These are phyloP conservation scores for Gastroboletus turbinatus DNA, from an alignment of 1,284 basidiomycete genomes.

Conservation along the genomic window DNA sequence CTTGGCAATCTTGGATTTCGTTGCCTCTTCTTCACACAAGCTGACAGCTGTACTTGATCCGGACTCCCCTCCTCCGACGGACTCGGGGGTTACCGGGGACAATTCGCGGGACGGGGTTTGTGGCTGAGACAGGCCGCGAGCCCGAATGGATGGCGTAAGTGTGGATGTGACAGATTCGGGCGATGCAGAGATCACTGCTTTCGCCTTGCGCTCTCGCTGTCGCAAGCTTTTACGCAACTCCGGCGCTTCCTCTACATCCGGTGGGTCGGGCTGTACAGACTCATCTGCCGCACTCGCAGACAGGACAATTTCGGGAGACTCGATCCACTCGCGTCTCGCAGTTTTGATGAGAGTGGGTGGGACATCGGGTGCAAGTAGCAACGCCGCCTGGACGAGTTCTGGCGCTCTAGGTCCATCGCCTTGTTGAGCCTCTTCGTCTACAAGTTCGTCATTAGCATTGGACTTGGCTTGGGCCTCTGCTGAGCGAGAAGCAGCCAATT, in stretches of 20 bases:
- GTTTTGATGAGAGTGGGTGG: constrained; percentile 6
- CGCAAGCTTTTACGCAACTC: constrained; percentile 32
- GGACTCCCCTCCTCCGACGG: constrained; percentile 29
- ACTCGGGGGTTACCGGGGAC: constrained; percentile 28
- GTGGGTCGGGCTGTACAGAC: constrained; percentile 14
- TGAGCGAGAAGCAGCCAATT: constrained; percentile 15
- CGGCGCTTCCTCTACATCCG: constrained; percentile 23
- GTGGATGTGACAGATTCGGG: constrained; percentile 32
- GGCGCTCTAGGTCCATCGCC: background rate
- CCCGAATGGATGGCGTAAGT: constrained; percentile 29
- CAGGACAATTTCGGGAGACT: constrained; percentile 14
- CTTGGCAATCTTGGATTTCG: constrained; percentile 21
- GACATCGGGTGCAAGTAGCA: constrained; percentile 24
- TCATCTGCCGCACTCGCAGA: constrained; percentile 8
- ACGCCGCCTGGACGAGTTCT: background rate
- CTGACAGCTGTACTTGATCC: constrained; percentile 36
- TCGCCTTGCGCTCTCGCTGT: constrained; percentile 29
- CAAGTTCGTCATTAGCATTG: background rate
- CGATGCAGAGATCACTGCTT: constrained; percentile 16
- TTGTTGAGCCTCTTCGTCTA: constrained; percentile 4
- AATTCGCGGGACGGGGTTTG: constrained; percentile 22
- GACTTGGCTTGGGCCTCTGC: constrained; percentile 6
- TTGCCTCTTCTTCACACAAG: constrained; percentile 29
- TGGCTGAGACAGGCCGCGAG: constrained; percentile 25
- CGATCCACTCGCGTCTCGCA: constrained; percentile 26